phyloP scores from a whole-genome alignment of 1,284 basidiomycete species.

The Malassezia sp. region DNA sequence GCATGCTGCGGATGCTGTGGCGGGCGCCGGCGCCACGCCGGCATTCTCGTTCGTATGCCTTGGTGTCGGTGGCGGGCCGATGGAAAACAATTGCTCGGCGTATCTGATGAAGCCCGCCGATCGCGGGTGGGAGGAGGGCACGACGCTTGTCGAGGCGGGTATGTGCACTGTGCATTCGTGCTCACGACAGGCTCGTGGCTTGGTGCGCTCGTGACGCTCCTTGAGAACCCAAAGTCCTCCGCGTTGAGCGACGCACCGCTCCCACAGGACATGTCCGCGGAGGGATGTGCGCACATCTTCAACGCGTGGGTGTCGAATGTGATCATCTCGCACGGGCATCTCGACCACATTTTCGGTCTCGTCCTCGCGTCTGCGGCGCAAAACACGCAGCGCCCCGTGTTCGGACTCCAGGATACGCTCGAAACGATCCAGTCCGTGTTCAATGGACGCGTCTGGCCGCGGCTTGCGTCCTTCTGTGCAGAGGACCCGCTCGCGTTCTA shows the following conservation, averaged over 20 bases:
- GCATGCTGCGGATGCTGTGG: too few species aligned
- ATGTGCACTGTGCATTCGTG: too few species aligned
- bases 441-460: slow-evolving; percentile 67
- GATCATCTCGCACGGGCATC: slow-evolving; percentile 65
- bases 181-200: slow-evolving; percentile 44
- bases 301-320: slow-evolving; percentile 33
- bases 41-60: slow-evolving; percentile 43
- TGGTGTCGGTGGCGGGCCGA: slow-evolving; percentile 48
- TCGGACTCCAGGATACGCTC: slow-evolving; percentile 56
- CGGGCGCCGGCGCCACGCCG: too few species aligned
- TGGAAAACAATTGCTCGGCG: slow-evolving; percentile 47
- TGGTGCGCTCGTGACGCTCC: slow-evolving; percentile 32
- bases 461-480: slow-evolving; percentile 62
- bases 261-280: slow-evolving; percentile 19
- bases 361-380: slow-evolving; percentile 64
- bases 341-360: slow-evolving; percentile 66
- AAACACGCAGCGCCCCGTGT: slow-evolving; percentile 58
- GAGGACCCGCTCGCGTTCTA: slow-evolving; percentile 36
- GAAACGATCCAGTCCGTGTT: slow-evolving; percentile 63
- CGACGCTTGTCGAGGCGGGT: slow-evolving; percentile 46
- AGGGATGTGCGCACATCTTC: slow-evolving; percentile 30
- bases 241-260: slow-evolving; percentile 34
- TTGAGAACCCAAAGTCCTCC: slow-evolving; percentile 29
- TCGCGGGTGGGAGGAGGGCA: slow-evolving; percentile 41
- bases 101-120: slow-evolving; percentile 47